Base-by-base conservation (phyloP, 129 eudicot species). In the Chrysanthemum seticuspe region DNA sequence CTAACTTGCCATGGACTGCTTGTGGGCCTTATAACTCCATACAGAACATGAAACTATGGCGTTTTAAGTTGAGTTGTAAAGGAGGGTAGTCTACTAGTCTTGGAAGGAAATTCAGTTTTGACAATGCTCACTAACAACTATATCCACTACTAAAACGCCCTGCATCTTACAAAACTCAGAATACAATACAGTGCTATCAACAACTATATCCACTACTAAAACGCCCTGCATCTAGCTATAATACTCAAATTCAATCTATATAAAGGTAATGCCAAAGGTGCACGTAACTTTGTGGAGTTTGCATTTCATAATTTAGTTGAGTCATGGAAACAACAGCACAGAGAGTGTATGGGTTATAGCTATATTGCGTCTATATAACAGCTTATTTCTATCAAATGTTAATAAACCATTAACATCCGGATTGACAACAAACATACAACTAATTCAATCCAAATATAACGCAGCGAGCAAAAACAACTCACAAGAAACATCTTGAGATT, bases 401-500 rank as follows among this genome's bases (percentile, higher is more conserved):
- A 2, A 10, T 50, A 50, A 50, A 14, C 55, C 55, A 10, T 11
- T 4, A 50, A 59, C 19, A 59, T 10, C 64, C 64, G 11, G 0
- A 3, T 60, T 9, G 12, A 36, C 15, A 60, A 60, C 16, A 60
- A 57, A 57, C 13, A 0, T 58, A 58, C 6, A 56, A 5, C 34
- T 1, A 62, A 29, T 29, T 13, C 48, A 27, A 29, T 62, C 31
- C 11, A 27, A 25, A 13, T 53, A 13, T 13, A 53, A 53, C 18
- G 7, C 8, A 3, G 2, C 3, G 8, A 53, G 58, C 58, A 53
- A 53, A 53, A 3, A 53, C 6, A 53, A 53, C 58, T 53, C n/a
- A 53, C 58, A 53, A 53, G 58, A 53, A 14, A 53, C 16, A 13
- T 94, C 94, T 74, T 74, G 78, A 14, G 97, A 90, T 34, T 88